Base-by-base conservation (phyloP, 202 grass and related monocot species). In the Bolboschoenoplectus hybrid region DNA sequence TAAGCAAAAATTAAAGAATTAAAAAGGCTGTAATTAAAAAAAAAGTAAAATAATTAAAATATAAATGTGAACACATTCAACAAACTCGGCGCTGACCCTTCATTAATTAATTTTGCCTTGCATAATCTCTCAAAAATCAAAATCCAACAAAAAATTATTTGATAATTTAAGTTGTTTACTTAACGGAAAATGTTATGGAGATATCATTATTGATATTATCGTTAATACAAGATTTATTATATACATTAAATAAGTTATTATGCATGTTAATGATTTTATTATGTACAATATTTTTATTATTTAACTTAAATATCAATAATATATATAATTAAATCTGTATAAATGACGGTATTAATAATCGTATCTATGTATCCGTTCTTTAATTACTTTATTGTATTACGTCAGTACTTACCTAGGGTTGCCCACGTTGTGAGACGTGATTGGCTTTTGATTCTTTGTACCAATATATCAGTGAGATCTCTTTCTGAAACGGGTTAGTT, bases 141-240 rank as follows among this genome's bases (percentile, higher is more conserved):
- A 46, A 72, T 72, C 41, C 41, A 45, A 72, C 41, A 47, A 73
- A 41, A 73, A 73, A n/a, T 49, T 26, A 26, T 26, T 26, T 47
- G 3, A 47, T 73, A 73, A 47, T 72, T 46, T 72, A 17, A 72
- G 68, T 2, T 67, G 65, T 67, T 67, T 67, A 47, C 57, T 61
- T 26, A 26, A 26, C 26, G 26, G 26, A 26, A 26, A 26, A 26
- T 26, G 0, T 26, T 26, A 26, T 26, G 26, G 26, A 26, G 26
- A 26, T 26, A 26, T 26, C 26, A 26, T 26, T 26, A 26, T 26
- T 26, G 26, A 26, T 26, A 26, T 26, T 26, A 0, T 26, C 26
- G 26, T 26, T 0, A 26, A 26, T 26, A 26, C 26, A 26, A 26
- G 26, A 26, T 26, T 26, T 26, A 26, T 26, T 26, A 26, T 26